Base-by-base conservation (phyloP, 2,329 filamentous ascomycete genomes). In the Pseudonectria buxi region DNA sequence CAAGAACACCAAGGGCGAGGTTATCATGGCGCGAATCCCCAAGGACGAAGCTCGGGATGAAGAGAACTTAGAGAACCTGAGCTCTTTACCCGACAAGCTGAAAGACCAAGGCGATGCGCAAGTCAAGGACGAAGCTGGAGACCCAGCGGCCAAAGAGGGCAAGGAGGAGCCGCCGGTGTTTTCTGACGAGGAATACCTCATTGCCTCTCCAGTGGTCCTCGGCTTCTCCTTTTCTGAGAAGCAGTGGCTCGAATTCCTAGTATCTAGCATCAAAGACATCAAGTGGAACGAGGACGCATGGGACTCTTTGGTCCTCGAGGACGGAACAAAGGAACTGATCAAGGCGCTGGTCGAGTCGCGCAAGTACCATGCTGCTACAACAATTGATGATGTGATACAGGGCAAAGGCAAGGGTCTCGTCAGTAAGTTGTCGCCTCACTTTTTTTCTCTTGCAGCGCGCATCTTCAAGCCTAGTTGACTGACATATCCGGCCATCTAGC, bases 221-320 rank as follows among this genome's bases (percentile, higher is more conserved):
- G 89, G 88, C 0, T 95, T 94, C 50, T 78, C 86, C 1, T 94
- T 95, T 57, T 78, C 77, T 1, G 86, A 94, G 61, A 95, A 94
- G 62, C 69, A 86, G 9, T 95, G 88, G 89, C 73, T 94, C 1
- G 86, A 95, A 56, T 87, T 95, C 50, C 81, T 79, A 0, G 81
- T 95, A 14, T 85, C 83, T 0, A 80, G 81, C 1, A 74, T 95
- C 43, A 74, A 76, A 29, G 83, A 94, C 4, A 90, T 95, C 43
- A 72, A 79, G 25, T 95, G 85, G 85, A 90, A 94, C 51, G 77
- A 84, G 28, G 72, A 78, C 11, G 88, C 88, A 0, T 95, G 92
- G 61, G 77, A 84, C 32, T 88, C 83, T 0, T 69, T 95, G 22
- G 86, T 95, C 1, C 69, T 95, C 0, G 68, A 76, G 49, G 56